phyloP scores from a whole-genome alignment of 73 alveolate genomes.

The Symbiodinium pilosum region DNA sequence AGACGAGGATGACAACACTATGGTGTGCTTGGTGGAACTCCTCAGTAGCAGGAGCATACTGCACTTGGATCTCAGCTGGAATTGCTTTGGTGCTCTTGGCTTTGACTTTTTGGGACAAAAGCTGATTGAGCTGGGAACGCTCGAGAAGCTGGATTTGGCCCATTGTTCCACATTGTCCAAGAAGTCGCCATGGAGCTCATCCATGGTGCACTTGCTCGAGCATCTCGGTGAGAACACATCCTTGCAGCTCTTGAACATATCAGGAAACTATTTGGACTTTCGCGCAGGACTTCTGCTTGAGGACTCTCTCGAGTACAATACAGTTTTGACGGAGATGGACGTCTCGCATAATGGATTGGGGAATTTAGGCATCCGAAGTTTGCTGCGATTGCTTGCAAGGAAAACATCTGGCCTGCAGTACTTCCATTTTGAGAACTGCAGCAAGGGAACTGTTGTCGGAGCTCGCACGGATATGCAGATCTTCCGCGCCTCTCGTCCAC shows the following conservation, averaged over 20 bases:
- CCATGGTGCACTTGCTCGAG: slow-evolving; percentile 57
- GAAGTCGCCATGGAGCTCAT: slow-evolving; percentile 69
- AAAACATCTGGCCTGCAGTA: slow-evolving; percentile 58
- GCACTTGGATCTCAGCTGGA: slow-evolving; percentile 64
- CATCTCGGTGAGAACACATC: slow-evolving; percentile 37
- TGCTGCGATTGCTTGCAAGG: slow-evolving; percentile 57
- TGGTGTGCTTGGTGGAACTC: slow-evolving; percentile 48
- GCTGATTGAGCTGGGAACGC: slow-evolving; percentile 21
- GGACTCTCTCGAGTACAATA: slow-evolving; percentile 49
- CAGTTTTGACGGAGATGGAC: slow-evolving; percentile 19
- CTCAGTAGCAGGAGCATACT: slow-evolving; percentile 28
- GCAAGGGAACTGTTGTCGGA: slow-evolving; percentile 36
- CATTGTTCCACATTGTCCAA: slow-evolving; percentile 52
- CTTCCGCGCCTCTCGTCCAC: slow-evolving; percentile 65
- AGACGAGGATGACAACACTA: slow-evolving; percentile 53
- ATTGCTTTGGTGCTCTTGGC: slow-evolving; percentile 46
- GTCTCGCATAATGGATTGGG: slow-evolving; percentile 59
- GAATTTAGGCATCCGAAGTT: slow-evolving; percentile 34
- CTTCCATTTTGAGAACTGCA: slow-evolving; percentile 62
- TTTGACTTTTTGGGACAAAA: slow-evolving; percentile 65
- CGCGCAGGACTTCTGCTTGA: slow-evolving; percentile 55
- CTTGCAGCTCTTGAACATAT: slow-evolving; percentile 12
- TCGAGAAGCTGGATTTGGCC: slow-evolving; percentile 46
- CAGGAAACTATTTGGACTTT: slow-evolving; percentile 61
- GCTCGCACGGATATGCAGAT: slow-evolving; percentile 58